phyloP scores from a whole-genome alignment of 2,329 filamentous ascomycete genomes.

The Calcarisporium arbuscula region DNA sequence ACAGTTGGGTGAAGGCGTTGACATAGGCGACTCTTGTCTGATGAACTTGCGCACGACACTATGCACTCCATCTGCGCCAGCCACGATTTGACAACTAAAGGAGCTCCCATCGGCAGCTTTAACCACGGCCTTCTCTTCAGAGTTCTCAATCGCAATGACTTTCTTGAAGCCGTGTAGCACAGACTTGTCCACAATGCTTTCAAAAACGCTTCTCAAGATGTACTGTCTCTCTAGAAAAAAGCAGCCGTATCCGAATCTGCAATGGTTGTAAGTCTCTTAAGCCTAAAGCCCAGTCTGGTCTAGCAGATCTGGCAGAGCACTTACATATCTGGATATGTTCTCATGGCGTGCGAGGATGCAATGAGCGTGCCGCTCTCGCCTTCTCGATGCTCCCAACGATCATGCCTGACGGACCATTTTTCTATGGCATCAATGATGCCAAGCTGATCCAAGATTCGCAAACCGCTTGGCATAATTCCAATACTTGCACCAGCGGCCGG shows the following conservation, averaged over 20 bases:
- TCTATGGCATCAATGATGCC: background rate
- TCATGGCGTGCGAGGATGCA: background rate
- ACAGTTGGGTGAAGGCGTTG: too few species aligned
- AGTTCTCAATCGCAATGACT: background rate
- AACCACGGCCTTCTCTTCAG: background rate
- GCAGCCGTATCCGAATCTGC: background rate
- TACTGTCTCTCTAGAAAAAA: background rate
- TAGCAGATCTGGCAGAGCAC: too few species aligned
- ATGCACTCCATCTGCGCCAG: background rate
- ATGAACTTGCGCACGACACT: background rate
- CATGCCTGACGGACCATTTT: background rate
- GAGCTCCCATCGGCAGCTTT: background rate
- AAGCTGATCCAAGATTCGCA: slow-evolving; percentile 43
- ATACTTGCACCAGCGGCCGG: slow-evolving; percentile 42
- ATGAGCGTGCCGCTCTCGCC: background rate
- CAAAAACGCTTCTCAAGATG: background rate
- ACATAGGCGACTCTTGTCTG: too few species aligned
- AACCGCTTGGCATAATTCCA: slow-evolving; percentile 34
- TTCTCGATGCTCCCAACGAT: background rate
- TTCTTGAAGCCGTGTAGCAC: background rate
- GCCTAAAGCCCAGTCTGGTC: too few species aligned
- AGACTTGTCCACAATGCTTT: background rate
- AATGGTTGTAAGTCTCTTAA: background rate
- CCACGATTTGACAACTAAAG: background rate
- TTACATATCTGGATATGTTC: too few species aligned